Percentiles rank a stretch among this genome's conserved stretches.
Evolutionary conservation across 2,329 filamentous ascomycete genomes (phyloP).

Genomic region (Chalaropsis thielavioides): DNA sequence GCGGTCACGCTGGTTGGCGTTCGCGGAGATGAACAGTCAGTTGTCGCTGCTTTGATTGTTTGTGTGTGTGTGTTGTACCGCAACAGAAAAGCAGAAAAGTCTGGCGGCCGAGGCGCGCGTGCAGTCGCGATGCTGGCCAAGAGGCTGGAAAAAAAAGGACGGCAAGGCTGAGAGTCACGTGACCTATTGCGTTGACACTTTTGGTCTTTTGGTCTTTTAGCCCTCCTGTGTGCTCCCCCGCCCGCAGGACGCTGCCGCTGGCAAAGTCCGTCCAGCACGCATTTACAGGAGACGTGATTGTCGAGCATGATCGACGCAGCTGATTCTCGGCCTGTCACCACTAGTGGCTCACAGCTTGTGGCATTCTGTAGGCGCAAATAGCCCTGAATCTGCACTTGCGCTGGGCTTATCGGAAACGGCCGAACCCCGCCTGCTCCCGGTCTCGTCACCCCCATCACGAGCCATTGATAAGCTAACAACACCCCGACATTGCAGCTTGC

Average conservation of each 20-base stretch:
- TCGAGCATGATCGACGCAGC: no score
- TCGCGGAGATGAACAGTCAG: neutral
- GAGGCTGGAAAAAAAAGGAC: conserved; percentile 13
- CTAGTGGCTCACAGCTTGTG: no score
- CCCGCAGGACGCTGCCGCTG: no score
- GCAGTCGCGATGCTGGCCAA: conserved; percentile 11
- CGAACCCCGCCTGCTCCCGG: conserved; percentile 1
- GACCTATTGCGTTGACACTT: neutral
- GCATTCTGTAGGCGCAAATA: no score
- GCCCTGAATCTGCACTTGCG: neutral
- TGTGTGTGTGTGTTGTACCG: neutral
- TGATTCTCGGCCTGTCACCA: no score
- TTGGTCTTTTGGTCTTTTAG: neutral
- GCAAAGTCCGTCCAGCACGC: no score
- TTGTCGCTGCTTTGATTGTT: neutral
- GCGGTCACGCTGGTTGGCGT: neutral
- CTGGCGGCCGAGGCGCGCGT: neutral
- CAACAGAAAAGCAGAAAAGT: neutral
- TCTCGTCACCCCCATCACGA: neutral
- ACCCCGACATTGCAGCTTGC: neutral
- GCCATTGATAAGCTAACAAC: neutral
- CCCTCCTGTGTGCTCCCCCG: no score
- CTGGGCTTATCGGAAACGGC: neutral
- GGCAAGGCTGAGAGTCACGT: conserved; percentile 18
- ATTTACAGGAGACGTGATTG: no score